Evolutionary conservation across 805 yeast species (phyloP), one percentile per base, ranked within the genome.

Genomic region (Kazachstania psychrophila): DNA sequence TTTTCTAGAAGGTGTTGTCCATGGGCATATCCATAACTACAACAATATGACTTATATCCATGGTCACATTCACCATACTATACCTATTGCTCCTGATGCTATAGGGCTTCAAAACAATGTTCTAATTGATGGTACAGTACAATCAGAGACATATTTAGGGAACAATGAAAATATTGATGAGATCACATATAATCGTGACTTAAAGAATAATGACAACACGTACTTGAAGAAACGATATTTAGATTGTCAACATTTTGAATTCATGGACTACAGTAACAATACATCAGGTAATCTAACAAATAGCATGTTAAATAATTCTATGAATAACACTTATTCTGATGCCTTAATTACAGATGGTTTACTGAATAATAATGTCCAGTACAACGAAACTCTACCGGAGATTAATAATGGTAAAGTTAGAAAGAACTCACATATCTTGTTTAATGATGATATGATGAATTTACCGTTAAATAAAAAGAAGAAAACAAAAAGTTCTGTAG

Each of bases 1-100:
- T n/a, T 28, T 34, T 10, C 45, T 44, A 4, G 73, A 70, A 40
- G 80, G 80, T 15, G 64, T 71, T n/a, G 75, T 75, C 13, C 83
- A 76, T 55, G 83, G 83, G 3, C 83, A 76, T 47, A 73, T 76
- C 15, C 82, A 76, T 55, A 73, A 72, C 47, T 77, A 73, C 50
- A 65, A 68, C 39, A 75, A 73, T 47, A 70, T 75, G 48, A 73
- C 79, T 6, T 76, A 75, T 46, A 74, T 76, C 24, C 82, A 76
- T 49, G 83, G 83, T n/a, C 83, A 76, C 49, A 70, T 76, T 22
- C 83, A 76, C 48, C 73, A 47, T 28, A 39, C 37, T 30, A 32
- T 17, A 5, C 14, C 22, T n/a, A n/a, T n/a, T n/a, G n/a, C n/a
- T n/a, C n/a, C n/a, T n/a, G n/a, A n/a, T n/a, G n/a, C n/a, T n/a